Percentiles rank a stretch among this genome's conserved stretches.
These are phyloP conservation scores for Sapria himalayana DNA, from an alignment of 345 rosid species.

Conservation along the genomic window DNA sequence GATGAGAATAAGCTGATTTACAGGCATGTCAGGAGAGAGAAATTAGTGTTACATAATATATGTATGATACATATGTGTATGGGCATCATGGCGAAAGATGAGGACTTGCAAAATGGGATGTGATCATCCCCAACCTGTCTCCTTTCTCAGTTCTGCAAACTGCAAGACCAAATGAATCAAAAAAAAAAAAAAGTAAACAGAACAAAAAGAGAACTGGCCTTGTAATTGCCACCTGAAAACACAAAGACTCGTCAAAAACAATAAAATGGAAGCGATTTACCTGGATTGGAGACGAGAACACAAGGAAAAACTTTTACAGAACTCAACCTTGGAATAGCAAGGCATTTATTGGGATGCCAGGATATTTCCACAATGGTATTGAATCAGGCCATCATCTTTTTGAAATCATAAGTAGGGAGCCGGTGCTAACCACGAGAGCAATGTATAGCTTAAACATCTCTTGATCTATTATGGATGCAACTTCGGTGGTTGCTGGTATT, in stretches of 20 bases:
- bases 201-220: constrained; percentile 30
- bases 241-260: too few species aligned
- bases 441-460: constrained; percentile 37
- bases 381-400: constrained; percentile 37
- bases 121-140: too few species aligned
- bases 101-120: too few species aligned
- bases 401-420: constrained; percentile 52
- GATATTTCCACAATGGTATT: constrained; percentile 51
- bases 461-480: constrained; percentile 40
- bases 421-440: constrained; percentile 29
- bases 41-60: neutral
- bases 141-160: too few species aligned
- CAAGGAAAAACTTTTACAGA: too few species aligned
- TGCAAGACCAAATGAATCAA: neutral
- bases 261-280: too few species aligned
- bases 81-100: neutral
- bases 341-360: constrained; percentile 19
- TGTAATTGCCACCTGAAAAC: constrained; percentile 33
- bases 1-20: too few species aligned
- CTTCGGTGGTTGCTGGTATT: constrained; percentile 28
- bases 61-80: constrained; percentile 2
- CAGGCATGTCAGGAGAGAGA: too few species aligned
- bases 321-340: constrained; percentile 4
- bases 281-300: too few species aligned
- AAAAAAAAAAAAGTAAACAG: neutral